Percentiles rank a stretch among this genome's conserved stretches.
phyloP scores from a whole-genome alignment of 371 early-diverging fungal genomes.

The Mortierella sp. region DNA sequence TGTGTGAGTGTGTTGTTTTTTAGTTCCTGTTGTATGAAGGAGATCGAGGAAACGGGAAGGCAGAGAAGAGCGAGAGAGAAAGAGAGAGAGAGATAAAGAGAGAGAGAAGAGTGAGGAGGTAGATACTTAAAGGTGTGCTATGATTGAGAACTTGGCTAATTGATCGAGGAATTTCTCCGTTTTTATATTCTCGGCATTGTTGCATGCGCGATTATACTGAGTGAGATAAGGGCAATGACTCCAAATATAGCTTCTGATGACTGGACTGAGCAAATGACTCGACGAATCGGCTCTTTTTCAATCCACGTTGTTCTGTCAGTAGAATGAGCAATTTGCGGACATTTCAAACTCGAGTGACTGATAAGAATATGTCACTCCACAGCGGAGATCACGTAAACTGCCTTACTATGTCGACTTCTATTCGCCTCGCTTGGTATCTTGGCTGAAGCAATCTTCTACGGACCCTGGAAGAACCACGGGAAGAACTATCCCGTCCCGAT shows the following conservation, averaged over 20 bases:
- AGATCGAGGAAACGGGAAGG: not conserved
- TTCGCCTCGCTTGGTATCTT: no score
- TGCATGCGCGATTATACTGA: not conserved
- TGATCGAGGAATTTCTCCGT: not conserved
- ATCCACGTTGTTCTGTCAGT: not conserved
- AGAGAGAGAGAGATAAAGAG: not conserved
- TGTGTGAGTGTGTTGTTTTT: not conserved
- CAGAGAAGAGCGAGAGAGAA: not conserved
- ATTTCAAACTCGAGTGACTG: constrained; percentile 2
- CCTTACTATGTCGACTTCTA: no score
- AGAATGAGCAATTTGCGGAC: constrained; percentile 5
- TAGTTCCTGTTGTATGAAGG: not conserved
- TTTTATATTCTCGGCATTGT: not conserved
- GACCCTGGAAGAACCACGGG: no score
- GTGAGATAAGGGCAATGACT: not conserved
- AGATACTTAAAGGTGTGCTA: not conserved
- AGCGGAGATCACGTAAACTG: no score
- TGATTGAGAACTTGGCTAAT: not conserved
- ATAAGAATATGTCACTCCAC: not conserved
- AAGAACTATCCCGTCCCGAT: no score
- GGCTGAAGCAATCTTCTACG: no score
- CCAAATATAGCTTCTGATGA: not conserved
- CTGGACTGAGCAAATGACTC: not conserved
- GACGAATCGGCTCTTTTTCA: not conserved
- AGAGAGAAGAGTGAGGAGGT: not conserved